Evolutionary conservation across 2,329 filamentous ascomycete species (phyloP), one percentile per base, ranked within the genome.

Genomic region (Alternaria sp.): DNA sequence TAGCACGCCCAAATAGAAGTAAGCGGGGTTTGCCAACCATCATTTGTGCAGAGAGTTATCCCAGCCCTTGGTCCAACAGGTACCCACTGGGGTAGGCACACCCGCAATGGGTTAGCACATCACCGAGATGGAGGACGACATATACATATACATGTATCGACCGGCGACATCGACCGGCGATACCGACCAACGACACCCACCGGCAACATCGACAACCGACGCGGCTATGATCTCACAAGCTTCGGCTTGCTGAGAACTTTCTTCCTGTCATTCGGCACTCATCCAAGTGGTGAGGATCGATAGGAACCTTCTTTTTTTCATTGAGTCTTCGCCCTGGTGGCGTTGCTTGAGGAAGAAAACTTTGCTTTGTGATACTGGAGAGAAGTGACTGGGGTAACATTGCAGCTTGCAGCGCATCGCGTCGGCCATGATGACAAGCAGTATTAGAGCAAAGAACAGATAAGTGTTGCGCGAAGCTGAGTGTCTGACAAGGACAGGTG

Each of bases 291-390:
- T 40, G 36, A 17, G 36, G 36, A 40, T 40, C 36, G n/a, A 40
- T 40, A 40, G 28, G 25, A 26, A 2, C 11, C 4, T 15, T 9
- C 4, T 26, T 50, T 32, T 5, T 49, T 60, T 55, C 57, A 44
- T 60, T 25, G 28, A 60, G 57, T 55, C 28, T 54, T 49, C 21
- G 15, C 23, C 49, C 17, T 55, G 13, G 19, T 23, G 43, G 28
- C 10, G n/a, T 30, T 49, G 26, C 50, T 55, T 55, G 28, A 49
- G 57, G 43, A 60, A 59, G 57, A 47, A 45, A 25, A 10, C 49
- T 11, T 32, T 12, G 21, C 32, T 12, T n/a, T 4, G 8, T 9
- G n/a, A 40, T 19, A 6, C 10, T 23, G 30, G 10, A 26, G 45
- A 10, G 17, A 13, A 46, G 26, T 15, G 43, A 13, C 19, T 17